Conservation (phyloP, 768 basidiomycete genomes). For the Tulasnella sp. region DNA sequence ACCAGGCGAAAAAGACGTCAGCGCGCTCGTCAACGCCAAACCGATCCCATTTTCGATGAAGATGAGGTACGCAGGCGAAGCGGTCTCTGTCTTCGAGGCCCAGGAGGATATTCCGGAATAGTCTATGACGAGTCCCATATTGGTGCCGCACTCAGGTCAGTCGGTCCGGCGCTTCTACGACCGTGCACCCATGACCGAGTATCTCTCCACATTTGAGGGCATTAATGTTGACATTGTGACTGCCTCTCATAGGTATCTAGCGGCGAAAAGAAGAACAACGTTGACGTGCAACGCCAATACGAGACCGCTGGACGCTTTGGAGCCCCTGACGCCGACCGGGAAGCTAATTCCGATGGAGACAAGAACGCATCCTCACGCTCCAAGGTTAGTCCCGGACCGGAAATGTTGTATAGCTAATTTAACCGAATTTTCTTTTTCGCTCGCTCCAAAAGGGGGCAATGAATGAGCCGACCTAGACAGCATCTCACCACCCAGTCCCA, state of each 20-base stretch:
- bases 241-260: too few species aligned
- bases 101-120: slow-evolving; percentile 89
- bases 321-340: background rate
- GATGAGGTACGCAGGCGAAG: slow-evolving; percentile 97
- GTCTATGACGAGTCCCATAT: slow-evolving; percentile 86
- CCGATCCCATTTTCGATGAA: slow-evolving; percentile 94
- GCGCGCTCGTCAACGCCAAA: slow-evolving; percentile 77
- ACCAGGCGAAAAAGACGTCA: slow-evolving; percentile 94
- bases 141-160: slow-evolving; percentile 40
- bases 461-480: slow-evolving; percentile 16
- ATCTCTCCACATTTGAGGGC: too few species aligned
- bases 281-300: too few species aligned
- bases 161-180: background rate
- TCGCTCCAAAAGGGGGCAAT: background rate
- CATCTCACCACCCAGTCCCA: too few species aligned
- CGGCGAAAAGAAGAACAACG: too few species aligned
- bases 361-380: too few species aligned
- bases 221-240: too few species aligned
- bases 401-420: too few species aligned
- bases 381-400: too few species aligned
- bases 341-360: too few species aligned
- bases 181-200: background rate
- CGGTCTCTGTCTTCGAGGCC: slow-evolving; percentile 97
- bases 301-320: slow-evolving; percentile 6
- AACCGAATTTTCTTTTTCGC: too few species aligned